A percentile compares a stretch with the other conserved stretches of the same genome.
phyloP scores from a whole-genome alignment of 1,284 basidiomycete species.

The Ceraceosorus bombacis region DNA sequence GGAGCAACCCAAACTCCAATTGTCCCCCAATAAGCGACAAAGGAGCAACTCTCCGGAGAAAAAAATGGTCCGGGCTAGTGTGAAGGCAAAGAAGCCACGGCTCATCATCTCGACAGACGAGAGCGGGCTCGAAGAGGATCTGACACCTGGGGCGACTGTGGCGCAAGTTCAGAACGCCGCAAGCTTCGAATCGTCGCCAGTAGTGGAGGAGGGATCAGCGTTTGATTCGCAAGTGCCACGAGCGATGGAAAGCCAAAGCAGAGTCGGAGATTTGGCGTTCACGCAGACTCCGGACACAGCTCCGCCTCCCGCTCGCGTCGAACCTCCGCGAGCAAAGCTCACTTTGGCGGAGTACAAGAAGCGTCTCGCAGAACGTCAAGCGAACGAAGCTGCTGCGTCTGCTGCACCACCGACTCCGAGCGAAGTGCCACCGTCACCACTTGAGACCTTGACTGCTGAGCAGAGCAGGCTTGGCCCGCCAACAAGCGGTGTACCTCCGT shows the following conservation, averaged over 20 bases:
- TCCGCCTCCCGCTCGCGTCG: slow-evolving; percentile 13
- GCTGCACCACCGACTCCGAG: neutral
- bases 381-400: slow-evolving; percentile 20
- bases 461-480: neutral
- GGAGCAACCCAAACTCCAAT: neutral
- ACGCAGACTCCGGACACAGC: neutral
- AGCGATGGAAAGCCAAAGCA: neutral
- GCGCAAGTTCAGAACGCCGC: neutral
- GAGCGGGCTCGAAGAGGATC: neutral
- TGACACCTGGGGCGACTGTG: neutral
- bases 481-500: too few species aligned
- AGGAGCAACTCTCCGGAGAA: slow-evolving; percentile 3
- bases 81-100: slow-evolving; percentile 13
- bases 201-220: neutral
- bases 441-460: neutral
- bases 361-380: slow-evolving; percentile 36
- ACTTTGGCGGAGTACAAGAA: slow-evolving; percentile 46
- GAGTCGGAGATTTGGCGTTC: too few species aligned
- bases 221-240: neutral
- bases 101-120: slow-evolving; percentile 9
- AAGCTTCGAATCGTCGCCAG: neutral
- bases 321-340: slow-evolving; percentile 35
- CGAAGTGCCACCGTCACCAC: neutral
- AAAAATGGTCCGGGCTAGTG: slow-evolving; percentile 10
- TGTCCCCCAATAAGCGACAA: too few species aligned